phyloP scores from a whole-genome alignment of 1,139 yeast species.

The Candida tropicalis region DNA sequence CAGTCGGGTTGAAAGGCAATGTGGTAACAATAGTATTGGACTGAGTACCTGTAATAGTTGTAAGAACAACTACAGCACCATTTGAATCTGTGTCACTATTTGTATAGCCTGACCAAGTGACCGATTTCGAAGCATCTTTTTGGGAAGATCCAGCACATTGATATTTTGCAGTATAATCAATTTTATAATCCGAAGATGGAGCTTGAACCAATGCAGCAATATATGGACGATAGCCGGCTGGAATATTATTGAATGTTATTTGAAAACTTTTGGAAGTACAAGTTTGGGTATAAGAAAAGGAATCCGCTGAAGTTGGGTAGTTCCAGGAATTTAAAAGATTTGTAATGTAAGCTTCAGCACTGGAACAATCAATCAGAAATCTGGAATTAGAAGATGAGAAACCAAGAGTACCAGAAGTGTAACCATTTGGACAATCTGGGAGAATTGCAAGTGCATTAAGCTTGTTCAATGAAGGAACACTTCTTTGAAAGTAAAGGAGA shows the following conservation, averaged over 20 bases:
- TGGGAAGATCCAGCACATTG: slow-evolving; percentile 15
- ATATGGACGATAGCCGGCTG: slow-evolving; percentile 37
- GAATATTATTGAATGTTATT: slow-evolving; percentile 24
- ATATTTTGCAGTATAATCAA: slow-evolving; percentile 19
- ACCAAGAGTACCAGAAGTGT: slow-evolving; percentile 27
- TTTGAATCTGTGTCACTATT: slow-evolving; percentile 20
- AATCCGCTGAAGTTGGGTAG: slow-evolving; percentile 17
- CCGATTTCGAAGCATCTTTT: background rate
- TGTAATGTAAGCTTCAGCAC: slow-evolving; percentile 24
- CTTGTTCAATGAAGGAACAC: slow-evolving; percentile 13
- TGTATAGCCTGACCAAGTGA: slow-evolving; percentile 16
- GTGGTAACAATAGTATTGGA: slow-evolving; percentile 25
- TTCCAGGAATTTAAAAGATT: slow-evolving; percentile 27
- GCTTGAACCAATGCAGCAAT: slow-evolving; percentile 21
- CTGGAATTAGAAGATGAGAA: slow-evolving; percentile 12
- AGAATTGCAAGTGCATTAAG: slow-evolving; percentile 24
- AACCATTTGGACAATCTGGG: slow-evolving; percentile 27
- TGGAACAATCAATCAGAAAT: slow-evolving; percentile 25
- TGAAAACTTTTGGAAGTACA: slow-evolving; percentile 20
- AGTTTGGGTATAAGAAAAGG: slow-evolving; percentile 13
- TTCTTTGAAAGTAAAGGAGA: background rate
- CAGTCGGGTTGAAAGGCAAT: slow-evolving; percentile 15
- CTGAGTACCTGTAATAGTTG: slow-evolving; percentile 30
- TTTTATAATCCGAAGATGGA: background rate
- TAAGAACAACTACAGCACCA: slow-evolving; percentile 24